These are phyloP conservation scores for Fusarium algeriense DNA, from an alignment of 2,329 filamentous ascomycete species.

Conservation along the genomic window DNA sequence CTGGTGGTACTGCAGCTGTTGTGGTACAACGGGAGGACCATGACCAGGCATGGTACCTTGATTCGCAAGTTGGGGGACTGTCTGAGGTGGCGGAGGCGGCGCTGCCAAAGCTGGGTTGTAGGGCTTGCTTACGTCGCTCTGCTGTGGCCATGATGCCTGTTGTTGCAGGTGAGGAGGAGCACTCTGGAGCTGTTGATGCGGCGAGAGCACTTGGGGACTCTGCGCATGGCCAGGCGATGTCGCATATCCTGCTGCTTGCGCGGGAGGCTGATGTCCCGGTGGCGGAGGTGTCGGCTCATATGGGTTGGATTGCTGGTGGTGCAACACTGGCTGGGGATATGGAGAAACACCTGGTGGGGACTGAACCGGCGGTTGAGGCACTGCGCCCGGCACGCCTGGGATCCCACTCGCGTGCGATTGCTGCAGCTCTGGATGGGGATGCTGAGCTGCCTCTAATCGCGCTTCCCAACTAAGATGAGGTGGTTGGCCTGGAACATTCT, in stretches of 20 bases:
- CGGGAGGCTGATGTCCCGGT: not conserved
- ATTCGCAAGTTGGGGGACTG: not conserved
- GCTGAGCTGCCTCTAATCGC: not conserved
- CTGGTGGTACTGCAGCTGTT: constrained; percentile 5
- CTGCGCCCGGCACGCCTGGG: not conserved
- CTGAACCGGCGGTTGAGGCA: not conserved
- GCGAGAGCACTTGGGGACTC: not conserved
- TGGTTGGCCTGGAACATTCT: not conserved
- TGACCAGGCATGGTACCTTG: not conserved
- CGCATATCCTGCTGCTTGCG: not conserved
- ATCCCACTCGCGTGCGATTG: not conserved
- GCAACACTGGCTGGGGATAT: constrained; percentile 7
- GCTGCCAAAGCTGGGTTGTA: not conserved
- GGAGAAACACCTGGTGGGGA: not conserved
- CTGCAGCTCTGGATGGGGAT: not conserved
- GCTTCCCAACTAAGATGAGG: not conserved
- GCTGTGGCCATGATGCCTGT: constrained; percentile 7
- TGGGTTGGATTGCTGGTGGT: constrained; percentile 3
- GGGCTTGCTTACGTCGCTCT: not conserved
- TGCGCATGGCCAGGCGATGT: not conserved
- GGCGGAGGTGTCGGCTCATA: not conserved
- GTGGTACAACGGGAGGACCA: not conserved
- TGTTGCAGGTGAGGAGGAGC: not conserved
- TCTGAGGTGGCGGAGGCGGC: not conserved
- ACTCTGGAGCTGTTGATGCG: constrained; percentile 6